Evolutionary conservation across 108 stramenopile species (phyloP).

Genomic region (Chaetoceros tenuissimus): DNA sequence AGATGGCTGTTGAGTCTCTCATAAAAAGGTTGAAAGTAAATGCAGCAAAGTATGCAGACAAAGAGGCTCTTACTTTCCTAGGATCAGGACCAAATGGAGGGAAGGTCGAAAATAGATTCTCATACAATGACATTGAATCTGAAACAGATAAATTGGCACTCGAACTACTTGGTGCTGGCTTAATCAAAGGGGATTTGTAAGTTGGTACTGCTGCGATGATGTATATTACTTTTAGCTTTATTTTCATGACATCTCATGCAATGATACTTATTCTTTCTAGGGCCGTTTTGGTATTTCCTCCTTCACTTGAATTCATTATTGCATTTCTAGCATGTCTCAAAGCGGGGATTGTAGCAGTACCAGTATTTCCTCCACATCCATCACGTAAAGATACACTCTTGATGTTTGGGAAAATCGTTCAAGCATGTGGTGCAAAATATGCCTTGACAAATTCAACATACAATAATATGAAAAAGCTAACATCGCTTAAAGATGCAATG

Average conservation of each 20-base stretch:
- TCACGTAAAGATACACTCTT: conserved; percentile 54
- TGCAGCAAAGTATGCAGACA: conserved; percentile 20
- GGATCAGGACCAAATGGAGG: conserved; percentile 37
- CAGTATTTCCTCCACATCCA: conserved; percentile 96
- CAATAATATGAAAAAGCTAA: conserved; percentile 65
- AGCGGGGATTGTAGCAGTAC: conserved; percentile 83
- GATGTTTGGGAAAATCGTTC: conserved; percentile 73
- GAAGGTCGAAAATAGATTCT: conserved; percentile 21
- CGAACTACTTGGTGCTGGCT: conserved; percentile 13
- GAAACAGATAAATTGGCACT: conserved; percentile 25
- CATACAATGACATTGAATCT: conserved; percentile 21
- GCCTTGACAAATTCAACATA: conserved; percentile 86
- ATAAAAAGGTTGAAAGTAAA: conserved; percentile 24
- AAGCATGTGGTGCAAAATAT: conserved; percentile 66
- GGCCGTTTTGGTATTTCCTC: conserved; percentile 91
- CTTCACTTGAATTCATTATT: conserved; percentile 91
- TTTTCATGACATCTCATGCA: background rate
- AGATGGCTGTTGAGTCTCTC: too few relatives aligned
- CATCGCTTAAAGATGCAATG: conserved; percentile 4
- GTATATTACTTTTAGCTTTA: background rate
- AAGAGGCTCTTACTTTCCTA: conserved; percentile 35
- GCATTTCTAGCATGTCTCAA: conserved; percentile 94
- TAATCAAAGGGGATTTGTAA: conserved; percentile 31
- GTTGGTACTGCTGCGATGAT: conserved; percentile 1
- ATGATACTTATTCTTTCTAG: conserved; percentile 9